Conservation (phyloP, 2,329 filamentous ascomycete genomes). For the Lithohypha guttulata region DNA sequence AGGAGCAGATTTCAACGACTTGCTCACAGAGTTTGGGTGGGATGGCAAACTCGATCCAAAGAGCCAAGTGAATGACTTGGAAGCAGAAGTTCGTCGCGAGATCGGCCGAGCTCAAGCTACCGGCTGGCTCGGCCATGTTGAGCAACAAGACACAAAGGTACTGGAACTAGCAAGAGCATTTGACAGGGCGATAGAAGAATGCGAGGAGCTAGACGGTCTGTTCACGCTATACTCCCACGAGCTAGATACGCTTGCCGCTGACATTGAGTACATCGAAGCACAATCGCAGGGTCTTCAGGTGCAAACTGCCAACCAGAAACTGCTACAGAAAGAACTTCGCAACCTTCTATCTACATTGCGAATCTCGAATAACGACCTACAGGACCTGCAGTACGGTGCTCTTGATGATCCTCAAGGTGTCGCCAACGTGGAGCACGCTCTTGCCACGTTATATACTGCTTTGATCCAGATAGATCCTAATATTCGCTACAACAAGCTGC, state of each 20-base stretch:
- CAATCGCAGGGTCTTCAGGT: conserved; percentile 95
- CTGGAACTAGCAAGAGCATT: conserved; percentile 76
- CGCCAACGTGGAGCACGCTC: conserved; percentile 63
- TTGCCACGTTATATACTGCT: conserved; percentile 78
- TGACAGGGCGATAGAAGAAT: conserved; percentile 84
- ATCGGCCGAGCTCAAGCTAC: conserved; percentile 84
- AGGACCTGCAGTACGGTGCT: conserved; percentile 60
- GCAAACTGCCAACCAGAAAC: conserved; percentile 91
- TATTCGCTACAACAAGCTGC: conserved; percentile 47
- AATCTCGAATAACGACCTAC: conserved; percentile 66
- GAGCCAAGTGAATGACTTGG: conserved; percentile 68
- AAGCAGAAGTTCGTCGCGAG: conserved; percentile 73
- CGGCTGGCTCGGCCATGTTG: conserved; percentile 72
- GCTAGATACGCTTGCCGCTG: conserved; percentile 87
- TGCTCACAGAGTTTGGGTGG: conserved; percentile 83
- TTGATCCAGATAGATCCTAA: conserved; percentile 88
- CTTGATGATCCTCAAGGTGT: conserved; percentile 61
- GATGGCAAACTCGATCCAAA: conserved; percentile 64
- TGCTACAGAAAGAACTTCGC: conserved; percentile 80
- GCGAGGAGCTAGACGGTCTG: conserved; percentile 89
- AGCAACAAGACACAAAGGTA: conserved; percentile 83
- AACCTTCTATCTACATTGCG: conserved; percentile 83
- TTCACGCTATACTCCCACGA: conserved; percentile 92
- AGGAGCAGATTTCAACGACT: conserved; percentile 68
- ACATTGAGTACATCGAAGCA: conserved; percentile 94